Conservation (phyloP, 2,329 filamentous ascomycete species). For the Penicillium sp. region DNA sequence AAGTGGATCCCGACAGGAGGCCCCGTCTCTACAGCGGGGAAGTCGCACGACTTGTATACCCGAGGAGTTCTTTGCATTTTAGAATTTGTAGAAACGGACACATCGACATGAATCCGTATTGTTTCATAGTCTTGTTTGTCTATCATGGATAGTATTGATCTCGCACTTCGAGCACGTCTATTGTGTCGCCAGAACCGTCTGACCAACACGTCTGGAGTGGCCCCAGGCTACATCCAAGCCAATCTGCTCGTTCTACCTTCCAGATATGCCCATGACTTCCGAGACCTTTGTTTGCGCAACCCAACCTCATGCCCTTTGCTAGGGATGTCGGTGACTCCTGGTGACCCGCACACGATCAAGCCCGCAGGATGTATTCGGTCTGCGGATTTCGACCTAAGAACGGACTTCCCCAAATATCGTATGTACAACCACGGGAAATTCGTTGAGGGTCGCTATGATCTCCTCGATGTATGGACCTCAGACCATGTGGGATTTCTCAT, state of each 20-base stretch:
- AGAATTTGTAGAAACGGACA: neutral
- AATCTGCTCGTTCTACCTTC: slow-evolving; percentile 62
- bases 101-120: neutral
- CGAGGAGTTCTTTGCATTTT: neutral
- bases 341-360: slow-evolving; percentile 29
- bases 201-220: slow-evolving; percentile 54
- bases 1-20: slow-evolving; percentile 23
- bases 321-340: slow-evolving; percentile 44
- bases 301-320: slow-evolving; percentile 63
- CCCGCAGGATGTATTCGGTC: slow-evolving; percentile 24
- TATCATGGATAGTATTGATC: slow-evolving; percentile 12
- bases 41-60: neutral
- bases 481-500: slow-evolving; percentile 63
- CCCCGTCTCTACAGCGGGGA: neutral
- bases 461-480: slow-evolving; percentile 53
- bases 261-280: slow-evolving; percentile 57
- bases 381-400: slow-evolving; percentile 54
- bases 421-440: slow-evolving; percentile 55
- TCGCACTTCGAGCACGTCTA: slow-evolving; percentile 42
- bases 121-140: neutral
- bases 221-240: slow-evolving; percentile 58
- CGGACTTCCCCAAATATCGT: slow-evolving; percentile 58
- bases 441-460: slow-evolving; percentile 40
- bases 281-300: slow-evolving; percentile 58
- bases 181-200: slow-evolving; percentile 44